Conservation (phyloP, 495 filamentous ascomycete species). For the Talaromyces nanjingensis region DNA sequence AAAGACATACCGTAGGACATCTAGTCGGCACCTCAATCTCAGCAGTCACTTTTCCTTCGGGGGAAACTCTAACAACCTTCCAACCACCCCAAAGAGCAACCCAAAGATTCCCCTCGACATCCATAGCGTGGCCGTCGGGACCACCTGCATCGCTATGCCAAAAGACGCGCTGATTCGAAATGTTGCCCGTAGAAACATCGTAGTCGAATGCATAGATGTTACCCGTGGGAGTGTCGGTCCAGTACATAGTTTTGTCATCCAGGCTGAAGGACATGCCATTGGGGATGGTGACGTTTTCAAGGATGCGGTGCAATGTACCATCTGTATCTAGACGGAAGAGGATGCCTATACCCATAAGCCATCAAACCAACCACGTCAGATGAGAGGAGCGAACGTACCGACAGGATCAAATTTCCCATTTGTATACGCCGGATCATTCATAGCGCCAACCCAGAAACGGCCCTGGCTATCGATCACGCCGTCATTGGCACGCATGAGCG, state of each 20-base stretch:
- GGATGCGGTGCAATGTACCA: conserved; percentile 49
- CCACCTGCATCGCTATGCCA: conserved; percentile 45
- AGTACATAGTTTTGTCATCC: conserved; percentile 72
- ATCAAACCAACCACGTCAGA: not conserved
- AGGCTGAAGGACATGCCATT: conserved; percentile 74
- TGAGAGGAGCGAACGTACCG: not conserved
- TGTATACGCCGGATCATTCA: conserved; percentile 58
- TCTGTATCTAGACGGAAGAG: conserved; percentile 61
- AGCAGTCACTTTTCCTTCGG: conserved; percentile 57
- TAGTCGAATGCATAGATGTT: conserved; percentile 73
- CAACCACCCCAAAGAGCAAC: conserved; percentile 66
- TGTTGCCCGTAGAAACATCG: conserved; percentile 49
- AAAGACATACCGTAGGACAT: conserved; percentile 9
- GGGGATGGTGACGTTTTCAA: conserved; percentile 67
- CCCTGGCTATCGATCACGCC: conserved; percentile 75
- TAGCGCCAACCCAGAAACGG: conserved; percentile 81
- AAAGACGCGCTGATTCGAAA: conserved; percentile 62
- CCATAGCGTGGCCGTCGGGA: conserved; percentile 66
- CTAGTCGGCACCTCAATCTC: conserved; percentile 61
- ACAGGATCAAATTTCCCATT: conserved; percentile 11
- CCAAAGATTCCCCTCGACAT: conserved; percentile 68
- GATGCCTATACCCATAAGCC: conserved; percentile 29
- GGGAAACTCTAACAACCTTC: conserved; percentile 59
- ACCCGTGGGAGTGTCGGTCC: conserved; percentile 69
- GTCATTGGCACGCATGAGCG: conserved; percentile 66